Evolutionary conservation across 306 rosid genomes (phyloP).

Genomic region (Dryas drummondii): DNA sequence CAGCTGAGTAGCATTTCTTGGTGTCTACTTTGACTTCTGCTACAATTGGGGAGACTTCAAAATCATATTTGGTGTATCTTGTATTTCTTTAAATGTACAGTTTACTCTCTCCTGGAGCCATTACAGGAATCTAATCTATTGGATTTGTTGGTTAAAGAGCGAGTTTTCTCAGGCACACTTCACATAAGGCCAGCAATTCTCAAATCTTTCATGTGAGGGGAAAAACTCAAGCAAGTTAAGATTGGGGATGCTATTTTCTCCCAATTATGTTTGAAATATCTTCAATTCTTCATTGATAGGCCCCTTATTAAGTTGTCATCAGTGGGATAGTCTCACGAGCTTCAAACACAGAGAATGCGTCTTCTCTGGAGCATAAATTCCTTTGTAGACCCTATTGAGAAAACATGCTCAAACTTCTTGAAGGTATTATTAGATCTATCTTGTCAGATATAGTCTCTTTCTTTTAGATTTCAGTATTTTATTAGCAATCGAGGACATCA

Average conservation of each 20-base stretch:
- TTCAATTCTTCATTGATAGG: conserved; percentile 15
- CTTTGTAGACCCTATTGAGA: not conserved
- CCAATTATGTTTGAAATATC: conserved; percentile 2
- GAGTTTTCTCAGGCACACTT: conserved; percentile 34
- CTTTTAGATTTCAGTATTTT: conserved; percentile 2
- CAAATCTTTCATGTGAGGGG: conserved; percentile 24
- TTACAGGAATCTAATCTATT: conserved; percentile 36
- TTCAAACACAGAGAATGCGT: conserved; percentile 9
- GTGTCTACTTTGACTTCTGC: conserved; percentile 29
- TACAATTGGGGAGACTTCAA: conserved; percentile 36
- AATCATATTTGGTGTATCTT: conserved; percentile 31
- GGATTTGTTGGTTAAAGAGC: conserved; percentile 36
- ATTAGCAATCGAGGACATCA: conserved; percentile 7
- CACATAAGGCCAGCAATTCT: conserved; percentile 17
- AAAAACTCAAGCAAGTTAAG: conserved; percentile 22
- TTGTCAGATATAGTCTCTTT: conserved; percentile 4
- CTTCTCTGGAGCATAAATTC: not conserved
- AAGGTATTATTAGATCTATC: conserved; percentile 10
- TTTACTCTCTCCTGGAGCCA: conserved; percentile 35
- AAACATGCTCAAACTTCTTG: conserved; percentile 11
- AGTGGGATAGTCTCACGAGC: conserved; percentile 7
- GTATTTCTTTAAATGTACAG: conserved; percentile 50
- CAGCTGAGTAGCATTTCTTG: conserved; percentile 26
- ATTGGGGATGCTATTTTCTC: conserved; percentile 20
- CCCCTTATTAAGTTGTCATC: conserved; percentile 3